Conservation (phyloP, 768 basidiomycete species). For the Amanita muscaria region DNA sequence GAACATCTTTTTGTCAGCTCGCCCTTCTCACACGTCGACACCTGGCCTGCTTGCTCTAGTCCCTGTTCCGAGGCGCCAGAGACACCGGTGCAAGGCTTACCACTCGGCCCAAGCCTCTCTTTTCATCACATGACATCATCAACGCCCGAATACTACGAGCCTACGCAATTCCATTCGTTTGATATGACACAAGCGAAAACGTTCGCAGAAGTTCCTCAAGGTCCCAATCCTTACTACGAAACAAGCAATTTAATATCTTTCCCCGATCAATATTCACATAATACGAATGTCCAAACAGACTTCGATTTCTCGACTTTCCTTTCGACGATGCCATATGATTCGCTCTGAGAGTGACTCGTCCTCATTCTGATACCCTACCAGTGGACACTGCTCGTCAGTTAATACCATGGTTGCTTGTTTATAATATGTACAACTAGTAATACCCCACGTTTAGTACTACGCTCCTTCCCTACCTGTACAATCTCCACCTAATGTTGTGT, state of each 20-base stretch:
- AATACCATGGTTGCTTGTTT: background rate
- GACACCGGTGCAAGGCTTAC: slow-evolving; percentile 2
- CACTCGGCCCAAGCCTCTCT: background rate
- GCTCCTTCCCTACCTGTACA: background rate
- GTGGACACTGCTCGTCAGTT: background rate
- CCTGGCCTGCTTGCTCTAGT: slow-evolving; percentile 7
- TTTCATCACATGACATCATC: background rate
- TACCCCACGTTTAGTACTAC: background rate
- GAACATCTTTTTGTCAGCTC: background rate
- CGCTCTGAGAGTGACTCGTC: slow-evolving; percentile 2
- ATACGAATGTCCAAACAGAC: background rate
- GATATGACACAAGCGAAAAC: slow-evolving; percentile 1
- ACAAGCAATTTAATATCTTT: background rate
- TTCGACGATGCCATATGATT: background rate
- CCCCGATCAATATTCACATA: background rate
- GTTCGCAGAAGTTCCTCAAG: background rate
- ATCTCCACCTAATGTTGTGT: background rate
- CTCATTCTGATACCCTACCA: background rate
- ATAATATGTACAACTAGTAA: slow-evolving; percentile 5
- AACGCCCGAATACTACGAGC: slow-evolving; percentile 1
- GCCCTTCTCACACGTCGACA: background rate
- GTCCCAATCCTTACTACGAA: slow-evolving; percentile 1
- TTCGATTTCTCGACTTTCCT: slow-evolving; percentile 1
- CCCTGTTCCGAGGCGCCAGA: slow-evolving; percentile 6
- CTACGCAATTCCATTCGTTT: slow-evolving; percentile 5